Base-by-base conservation (phyloP, 495 filamentous ascomycete genomes). In the Copromyces sp. region DNA sequence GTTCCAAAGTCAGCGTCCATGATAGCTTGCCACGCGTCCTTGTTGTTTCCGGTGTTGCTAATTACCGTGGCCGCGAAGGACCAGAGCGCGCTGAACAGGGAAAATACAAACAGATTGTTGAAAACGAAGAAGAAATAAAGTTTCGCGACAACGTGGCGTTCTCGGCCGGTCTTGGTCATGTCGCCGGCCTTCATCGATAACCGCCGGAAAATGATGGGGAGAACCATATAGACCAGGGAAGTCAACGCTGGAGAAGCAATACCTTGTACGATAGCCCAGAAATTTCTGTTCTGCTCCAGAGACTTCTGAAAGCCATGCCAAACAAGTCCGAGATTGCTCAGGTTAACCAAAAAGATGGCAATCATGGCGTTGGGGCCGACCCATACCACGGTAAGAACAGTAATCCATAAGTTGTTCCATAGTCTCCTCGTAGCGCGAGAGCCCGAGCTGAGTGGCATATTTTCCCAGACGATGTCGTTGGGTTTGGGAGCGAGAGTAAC, bases 101-200 rank as follows among this genome's bases (percentile, higher is more conserved):
- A 96, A 83, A 98, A 98, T 72, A 98, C 90, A 76, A 98, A 81
- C 68, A 98, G 83, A 79, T 98, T 98, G 85, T 99, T 99, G 87
- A 99, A 93, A 68, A 98, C 89, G 83, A 98, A 98, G 82, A 99
- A 99, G 16, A 93, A 86, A 80, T 97, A 99, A 3, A 99, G 86
- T 78, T 97, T 95, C 69, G 89, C 88, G 38, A 94, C 87, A 74
- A 99, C 95, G 80, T 98, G 94, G n/a, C 93, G 88, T 76, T 99
- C 95, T 41, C 95, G 89, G 24, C 92, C 92, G 4, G 94, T 96
- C 79, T 98, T 98, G 45, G 93, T 96, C 73, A 89, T 85, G 79
- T 98, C 95, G 73, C 95, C 96, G 29, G 90, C 90, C 73, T 85
- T 85, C 59, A 93, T 90, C 1, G 93, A 88, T 38, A 97, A 84